phyloP scores from a whole-genome alignment of 768 basidiomycete species.

The Pleurotus tuoliensis region DNA sequence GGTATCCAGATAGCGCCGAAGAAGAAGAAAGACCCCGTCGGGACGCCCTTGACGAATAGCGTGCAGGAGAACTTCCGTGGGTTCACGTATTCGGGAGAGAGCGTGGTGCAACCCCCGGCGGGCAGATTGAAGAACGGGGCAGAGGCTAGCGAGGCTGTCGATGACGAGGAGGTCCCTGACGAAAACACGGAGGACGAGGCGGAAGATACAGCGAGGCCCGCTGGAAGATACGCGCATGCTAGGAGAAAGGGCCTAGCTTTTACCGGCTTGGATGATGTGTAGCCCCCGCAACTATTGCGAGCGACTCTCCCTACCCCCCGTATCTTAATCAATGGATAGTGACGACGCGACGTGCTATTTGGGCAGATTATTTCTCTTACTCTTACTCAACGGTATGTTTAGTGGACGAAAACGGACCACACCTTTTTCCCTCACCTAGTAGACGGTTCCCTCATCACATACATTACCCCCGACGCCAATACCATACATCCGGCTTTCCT shows the following conservation, averaged over 20 bases:
- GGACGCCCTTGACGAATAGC: slow-evolving; percentile 79
- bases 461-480: neutral
- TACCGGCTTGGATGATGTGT: slow-evolving; percentile 35
- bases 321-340: too few species aligned
- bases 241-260: slow-evolving; percentile 45
- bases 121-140: slow-evolving; percentile 30
- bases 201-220: slow-evolving; percentile 58
- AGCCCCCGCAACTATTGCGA: neutral
- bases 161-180: slow-evolving; percentile 45
- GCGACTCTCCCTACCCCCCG: too few species aligned
- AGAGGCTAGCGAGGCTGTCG: slow-evolving; percentile 30
- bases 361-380: neutral
- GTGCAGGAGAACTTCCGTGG: slow-evolving; percentile 97
- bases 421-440: neutral
- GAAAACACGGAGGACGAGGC: slow-evolving; percentile 74
- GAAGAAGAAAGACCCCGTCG: slow-evolving; percentile 42
- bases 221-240: slow-evolving; percentile 66
- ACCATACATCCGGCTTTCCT: slow-evolving; percentile 5
- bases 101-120: slow-evolving; percentile 51
- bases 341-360: too few species aligned
- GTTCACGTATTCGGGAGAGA: slow-evolving; percentile 83
- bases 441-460: neutral
- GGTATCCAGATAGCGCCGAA: slow-evolving; percentile 53
- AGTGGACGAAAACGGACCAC: neutral
- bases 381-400: neutral